phyloP scores from a whole-genome alignment of 768 basidiomycete species.

The Exsudoporus frostii region DNA sequence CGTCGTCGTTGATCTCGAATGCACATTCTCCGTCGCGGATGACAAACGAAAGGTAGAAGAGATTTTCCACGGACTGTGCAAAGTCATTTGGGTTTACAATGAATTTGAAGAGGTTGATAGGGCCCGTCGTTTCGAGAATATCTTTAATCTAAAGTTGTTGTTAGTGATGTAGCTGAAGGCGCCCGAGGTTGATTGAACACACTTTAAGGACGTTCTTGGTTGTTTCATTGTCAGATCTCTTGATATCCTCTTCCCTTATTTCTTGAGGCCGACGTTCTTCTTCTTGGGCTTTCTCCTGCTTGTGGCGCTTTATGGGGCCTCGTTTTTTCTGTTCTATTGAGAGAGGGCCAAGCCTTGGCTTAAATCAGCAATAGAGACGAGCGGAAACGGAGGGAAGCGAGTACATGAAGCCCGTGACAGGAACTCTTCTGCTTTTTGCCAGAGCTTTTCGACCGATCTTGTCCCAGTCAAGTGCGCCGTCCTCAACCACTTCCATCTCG shows the following conservation, averaged over 20 bases:
- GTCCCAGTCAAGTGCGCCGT: constrained; percentile 71
- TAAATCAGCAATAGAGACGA: constrained; percentile 12
- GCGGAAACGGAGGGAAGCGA: constrained; percentile 21
- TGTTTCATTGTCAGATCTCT: constrained; percentile 83
- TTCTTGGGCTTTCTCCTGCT: constrained; percentile 68
- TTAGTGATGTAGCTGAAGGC: not conserved
- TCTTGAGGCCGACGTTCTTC: constrained; percentile 74
- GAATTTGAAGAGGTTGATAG: constrained; percentile 80
- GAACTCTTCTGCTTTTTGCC: constrained; percentile 74
- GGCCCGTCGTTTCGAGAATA: constrained; percentile 48
- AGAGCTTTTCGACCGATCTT: constrained; percentile 82
- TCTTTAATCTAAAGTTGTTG: constrained; percentile 49
- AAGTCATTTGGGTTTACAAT: constrained; percentile 89
- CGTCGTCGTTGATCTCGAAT: constrained; percentile 62
- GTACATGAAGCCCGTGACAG: constrained; percentile 87
- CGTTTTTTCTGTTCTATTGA: constrained; percentile 84
- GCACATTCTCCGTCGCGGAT: constrained; percentile 82
- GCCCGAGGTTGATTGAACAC: constrained; percentile 24
- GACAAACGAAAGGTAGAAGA: constrained; percentile 93
- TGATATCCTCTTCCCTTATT: constrained; percentile 78
- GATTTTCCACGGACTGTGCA: constrained; percentile 93
- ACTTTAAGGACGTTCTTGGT: constrained; percentile 80
- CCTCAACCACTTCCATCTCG: constrained; percentile 53
- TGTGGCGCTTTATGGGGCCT: constrained; percentile 52
- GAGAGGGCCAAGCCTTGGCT: constrained; percentile 85